These are phyloP conservation scores for Aspergillus quadricinctus DNA, from an alignment of 2,329 filamentous ascomycete species.

Conservation along the genomic window DNA sequence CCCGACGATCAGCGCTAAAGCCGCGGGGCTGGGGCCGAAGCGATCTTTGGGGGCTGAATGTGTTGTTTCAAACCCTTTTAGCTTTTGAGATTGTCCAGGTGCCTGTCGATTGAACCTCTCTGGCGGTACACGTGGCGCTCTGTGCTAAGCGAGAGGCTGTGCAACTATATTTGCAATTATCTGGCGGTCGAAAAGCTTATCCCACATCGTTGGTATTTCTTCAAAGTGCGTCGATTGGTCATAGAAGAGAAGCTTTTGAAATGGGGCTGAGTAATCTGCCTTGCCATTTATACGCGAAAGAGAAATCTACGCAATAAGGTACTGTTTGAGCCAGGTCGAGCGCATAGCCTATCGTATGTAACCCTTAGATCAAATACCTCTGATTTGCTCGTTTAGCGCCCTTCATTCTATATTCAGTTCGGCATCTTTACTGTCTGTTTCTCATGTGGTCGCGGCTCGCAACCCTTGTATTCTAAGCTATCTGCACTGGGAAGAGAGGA, in stretches of 20 bases:
- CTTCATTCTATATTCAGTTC: too few relatives aligned
- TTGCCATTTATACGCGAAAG: not conserved
- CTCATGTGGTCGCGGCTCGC: too few relatives aligned
- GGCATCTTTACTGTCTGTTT: too few relatives aligned
- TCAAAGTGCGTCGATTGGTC: not conserved
- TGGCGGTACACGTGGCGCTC: not conserved
- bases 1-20: not conserved
- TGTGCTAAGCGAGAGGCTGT: not conserved
- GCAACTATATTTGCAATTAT: too few relatives aligned
- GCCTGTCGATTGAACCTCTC: not conserved
- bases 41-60: not conserved
- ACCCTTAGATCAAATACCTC: too few relatives aligned
- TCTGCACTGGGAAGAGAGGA: too few relatives aligned
- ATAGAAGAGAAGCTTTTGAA: not conserved
- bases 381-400: too few relatives aligned
- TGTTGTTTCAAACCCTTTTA: not conserved
- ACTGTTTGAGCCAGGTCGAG: not conserved
- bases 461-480: too few relatives aligned
- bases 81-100: not conserved
- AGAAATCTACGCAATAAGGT: not conserved
- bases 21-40: not conserved
- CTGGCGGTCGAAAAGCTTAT: not conserved
- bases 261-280: too few relatives aligned
- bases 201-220: not conserved
- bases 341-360: not conserved